Evolutionary conservation across 139 green algal species (phyloP), one percentile per base, ranked within the genome.

Genomic region (Yamagishiella unicocca): DNA sequence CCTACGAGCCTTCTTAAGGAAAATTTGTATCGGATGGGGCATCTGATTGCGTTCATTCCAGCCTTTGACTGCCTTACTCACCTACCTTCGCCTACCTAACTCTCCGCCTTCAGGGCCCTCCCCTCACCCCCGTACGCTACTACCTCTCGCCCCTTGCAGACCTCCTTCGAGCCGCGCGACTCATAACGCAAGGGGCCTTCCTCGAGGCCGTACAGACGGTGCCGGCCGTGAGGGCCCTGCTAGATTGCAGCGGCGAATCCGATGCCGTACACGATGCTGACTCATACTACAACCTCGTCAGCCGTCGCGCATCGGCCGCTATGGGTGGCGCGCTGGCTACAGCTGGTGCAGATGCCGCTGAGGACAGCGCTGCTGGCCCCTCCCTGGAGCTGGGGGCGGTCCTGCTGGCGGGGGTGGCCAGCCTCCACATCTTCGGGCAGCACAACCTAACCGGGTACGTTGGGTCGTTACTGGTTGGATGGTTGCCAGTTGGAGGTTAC

Each of bases 371-470:
- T 12, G 42, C 31, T 12, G 64, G 7, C 7, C n/a, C 64, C n/a
- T 10, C 29, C 7, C 64, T 45, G 31, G 31, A 43, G 6, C 31
- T 42, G 29, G 64, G 31, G n/a, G 50, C 75, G 40, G 80, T 91
- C n/a, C 38, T 94, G 72, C 19, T 64, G 53, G 81, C 85, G 7
- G 93, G 90, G 8, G 87, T 92, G 9, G 58, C 83, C 2, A 91
- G 87, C 33, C 86, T 97, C 12, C 46, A 90, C 29, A 37, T 93
- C 9, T 98, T 98, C 81, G 25, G 92, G 29, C 93, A 96, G 82
- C 81, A 89, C 62, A 97, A 97, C 88, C 64, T 97, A 12, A 95
- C 93, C 42, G 95, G 95, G 92, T 94, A 67, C 71, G 90, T 1
- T 33, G 29, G 25, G n/a, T 58, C 17, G 50, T 12, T n/a, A n/a